Conservation (phyloP, 2,329 filamentous ascomycete species). For the Verticillium nonalfalfae region DNA sequence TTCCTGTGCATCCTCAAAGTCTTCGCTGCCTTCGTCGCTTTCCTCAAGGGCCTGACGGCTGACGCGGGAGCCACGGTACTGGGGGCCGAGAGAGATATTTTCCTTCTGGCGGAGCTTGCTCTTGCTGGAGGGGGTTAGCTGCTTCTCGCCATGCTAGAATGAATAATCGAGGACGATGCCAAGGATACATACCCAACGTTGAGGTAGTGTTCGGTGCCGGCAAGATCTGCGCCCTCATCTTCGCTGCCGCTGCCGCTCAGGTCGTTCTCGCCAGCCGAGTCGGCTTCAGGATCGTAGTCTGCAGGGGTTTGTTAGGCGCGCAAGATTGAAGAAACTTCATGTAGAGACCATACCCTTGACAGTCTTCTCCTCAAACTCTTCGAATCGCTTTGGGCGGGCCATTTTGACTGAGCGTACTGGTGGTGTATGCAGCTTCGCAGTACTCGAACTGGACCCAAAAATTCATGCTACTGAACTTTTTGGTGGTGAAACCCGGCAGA, state of each 20-base stretch:
- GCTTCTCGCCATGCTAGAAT: not conserved
- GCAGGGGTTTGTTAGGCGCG: not conserved
- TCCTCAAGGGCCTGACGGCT: constrained; percentile 61
- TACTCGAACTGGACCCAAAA: constrained; percentile 4
- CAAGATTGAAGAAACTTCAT: not conserved
- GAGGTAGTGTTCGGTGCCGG: constrained; percentile 82
- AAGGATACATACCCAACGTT: constrained; percentile 55
- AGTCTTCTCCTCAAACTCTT: constrained; percentile 11
- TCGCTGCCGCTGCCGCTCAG: constrained; percentile 28
- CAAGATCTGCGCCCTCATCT: constrained; percentile 42
- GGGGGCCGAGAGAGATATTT: constrained; percentile 61
- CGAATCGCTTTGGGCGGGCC: constrained; percentile 2
- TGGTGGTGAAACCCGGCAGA: constrained; percentile 12
- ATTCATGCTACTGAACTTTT: constrained; percentile 13
- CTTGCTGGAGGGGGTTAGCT: constrained; percentile 43
- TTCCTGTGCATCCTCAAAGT: constrained; percentile 29
- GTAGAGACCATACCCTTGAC: constrained; percentile 6
- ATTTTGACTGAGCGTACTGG: not conserved
- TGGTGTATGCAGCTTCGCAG: not conserved
- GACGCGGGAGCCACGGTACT: constrained; percentile 73
- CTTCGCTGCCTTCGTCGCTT: constrained; percentile 43
- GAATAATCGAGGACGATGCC: too few species aligned
- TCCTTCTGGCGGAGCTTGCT: constrained; percentile 76
- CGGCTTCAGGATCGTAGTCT: constrained; percentile 13
- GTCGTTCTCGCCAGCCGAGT: constrained; percentile 11